These are phyloP conservation scores for Prunus mongolica DNA, from an alignment of 306 rosid genomes.

Conservation along the genomic window DNA sequence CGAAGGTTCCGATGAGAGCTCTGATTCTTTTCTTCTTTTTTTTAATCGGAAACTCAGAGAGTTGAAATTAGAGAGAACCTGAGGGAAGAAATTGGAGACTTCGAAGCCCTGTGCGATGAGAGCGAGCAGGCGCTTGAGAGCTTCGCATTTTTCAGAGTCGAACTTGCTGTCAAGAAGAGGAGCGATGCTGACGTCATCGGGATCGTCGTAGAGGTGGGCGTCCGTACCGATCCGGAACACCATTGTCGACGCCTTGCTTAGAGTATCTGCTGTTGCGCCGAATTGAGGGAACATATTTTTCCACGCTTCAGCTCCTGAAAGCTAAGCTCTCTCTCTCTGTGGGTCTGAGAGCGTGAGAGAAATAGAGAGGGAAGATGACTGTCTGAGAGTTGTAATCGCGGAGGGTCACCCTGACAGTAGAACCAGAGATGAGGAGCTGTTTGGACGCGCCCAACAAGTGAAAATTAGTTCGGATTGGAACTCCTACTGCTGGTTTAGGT, in stretches of 20 bases:
- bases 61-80: constrained; percentile 34
- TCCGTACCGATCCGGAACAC: constrained; percentile 98
- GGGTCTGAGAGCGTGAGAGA: not conserved
- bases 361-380: not conserved
- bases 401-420: no score
- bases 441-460: no score
- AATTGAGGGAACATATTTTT: constrained; percentile 70
- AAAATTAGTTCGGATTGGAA: no score
- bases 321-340: not conserved
- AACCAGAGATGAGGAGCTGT: no score
- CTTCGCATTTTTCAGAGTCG: constrained; percentile 94
- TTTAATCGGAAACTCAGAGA: not conserved
- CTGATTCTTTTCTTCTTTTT: not conserved
- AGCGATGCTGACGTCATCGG: constrained; percentile 81
- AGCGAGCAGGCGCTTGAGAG: constrained; percentile 92
- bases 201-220: constrained; percentile 98
- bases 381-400: no score
- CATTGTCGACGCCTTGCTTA: constrained; percentile 90
- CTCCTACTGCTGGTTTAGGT: no score
- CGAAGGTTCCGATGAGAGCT: not conserved
- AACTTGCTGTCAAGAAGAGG: constrained; percentile 87
- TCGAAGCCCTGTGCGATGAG: constrained; percentile 97
- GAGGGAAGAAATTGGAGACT: constrained; percentile 93
- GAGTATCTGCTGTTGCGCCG: constrained; percentile 87
- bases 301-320: not conserved